Conservation (phyloP, 371 early-diverging fungal genomes). For the Lichtheimia ramosa region DNA sequence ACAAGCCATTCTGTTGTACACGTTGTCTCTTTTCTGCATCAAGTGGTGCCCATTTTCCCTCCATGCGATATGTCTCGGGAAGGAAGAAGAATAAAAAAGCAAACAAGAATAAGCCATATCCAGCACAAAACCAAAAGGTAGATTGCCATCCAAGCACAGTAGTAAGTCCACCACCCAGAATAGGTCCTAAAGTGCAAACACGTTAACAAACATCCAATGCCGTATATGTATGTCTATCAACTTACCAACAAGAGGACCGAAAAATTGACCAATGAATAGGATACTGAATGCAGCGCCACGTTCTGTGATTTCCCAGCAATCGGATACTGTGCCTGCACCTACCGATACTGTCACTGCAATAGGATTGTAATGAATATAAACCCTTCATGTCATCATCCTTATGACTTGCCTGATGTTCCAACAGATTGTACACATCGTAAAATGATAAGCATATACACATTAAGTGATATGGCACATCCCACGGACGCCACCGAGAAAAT, state of each 20-base stretch:
- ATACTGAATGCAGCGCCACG: constrained; percentile 44
- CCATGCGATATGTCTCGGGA: constrained; percentile 71
- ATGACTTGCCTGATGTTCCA: constrained; percentile 58
- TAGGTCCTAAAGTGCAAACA: constrained; percentile 24
- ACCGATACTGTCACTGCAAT: constrained; percentile 37
- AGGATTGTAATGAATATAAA: neutral
- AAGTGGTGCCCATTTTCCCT: constrained; percentile 18
- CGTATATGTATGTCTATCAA: neutral
- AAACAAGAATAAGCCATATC: constrained; percentile 57
- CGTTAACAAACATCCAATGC: neutral
- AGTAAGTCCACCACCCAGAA: constrained; percentile 43
- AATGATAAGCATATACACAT: constrained; percentile 49
- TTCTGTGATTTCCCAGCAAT: constrained; percentile 38
- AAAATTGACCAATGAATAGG: constrained; percentile 56
- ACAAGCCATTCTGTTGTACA: neutral
- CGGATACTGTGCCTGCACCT: constrained; percentile 41
- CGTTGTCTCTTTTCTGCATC: neutral
- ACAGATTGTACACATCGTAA: constrained; percentile 65
- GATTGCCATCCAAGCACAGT: constrained; percentile 59
- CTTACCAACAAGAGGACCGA: constrained; percentile 54
- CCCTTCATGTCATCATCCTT: neutral
- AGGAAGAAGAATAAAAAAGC: constrained; percentile 56
- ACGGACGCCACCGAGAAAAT: constrained; percentile 58
- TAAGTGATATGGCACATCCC: constrained; percentile 58
- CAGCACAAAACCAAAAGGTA: constrained; percentile 69